Percentiles rank a stretch among this genome's conserved stretches.
These are phyloP conservation scores for Dothidotthia symphoricarpi DNA, from an alignment of 2,329 filamentous ascomycete species.

Conservation along the genomic window DNA sequence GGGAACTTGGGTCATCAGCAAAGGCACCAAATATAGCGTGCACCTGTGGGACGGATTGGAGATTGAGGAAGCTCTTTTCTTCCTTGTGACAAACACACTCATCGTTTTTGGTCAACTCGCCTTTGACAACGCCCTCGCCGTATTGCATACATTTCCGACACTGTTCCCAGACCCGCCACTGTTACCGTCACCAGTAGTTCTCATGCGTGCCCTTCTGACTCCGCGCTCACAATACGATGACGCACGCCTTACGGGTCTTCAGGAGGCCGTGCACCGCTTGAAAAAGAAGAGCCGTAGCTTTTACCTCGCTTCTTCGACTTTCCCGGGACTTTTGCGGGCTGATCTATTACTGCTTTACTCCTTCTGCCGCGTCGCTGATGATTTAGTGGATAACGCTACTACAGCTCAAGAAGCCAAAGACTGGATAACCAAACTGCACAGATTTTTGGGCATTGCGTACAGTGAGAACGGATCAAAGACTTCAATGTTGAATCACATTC, in stretches of 20 bases:
- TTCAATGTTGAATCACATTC: constrained; percentile 38
- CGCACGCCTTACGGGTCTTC: constrained; percentile 57
- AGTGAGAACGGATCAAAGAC: constrained; percentile 13
- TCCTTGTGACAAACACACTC: constrained; percentile 66
- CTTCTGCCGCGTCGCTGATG: constrained; percentile 71
- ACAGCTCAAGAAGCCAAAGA: constrained; percentile 52
- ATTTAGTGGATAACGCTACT: constrained; percentile 66
- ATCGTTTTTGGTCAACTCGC: constrained; percentile 68
- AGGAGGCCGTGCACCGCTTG: constrained; percentile 59
- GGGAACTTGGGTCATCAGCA: constrained; percentile 70
- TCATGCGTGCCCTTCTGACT: constrained; percentile 55
- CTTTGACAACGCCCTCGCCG: constrained; percentile 67
- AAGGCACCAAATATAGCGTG: constrained; percentile 64
- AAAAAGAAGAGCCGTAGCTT: constrained; percentile 69
- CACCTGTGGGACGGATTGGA: constrained; percentile 66
- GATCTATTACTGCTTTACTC: constrained; percentile 70
- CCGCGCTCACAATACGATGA: constrained; percentile 56
- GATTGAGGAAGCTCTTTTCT: constrained; percentile 73
- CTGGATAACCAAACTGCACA: constrained; percentile 60
- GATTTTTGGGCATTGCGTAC: constrained; percentile 58
- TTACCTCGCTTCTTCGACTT: constrained; percentile 68
- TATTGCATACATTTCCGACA: constrained; percentile 62
- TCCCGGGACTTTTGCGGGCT: constrained; percentile 65
- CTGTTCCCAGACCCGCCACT: constrained; percentile 54
- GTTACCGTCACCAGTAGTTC: constrained; percentile 49